phyloP scores from a whole-genome alignment of 768 basidiomycete species.

The Sporobolomyces roseus region DNA sequence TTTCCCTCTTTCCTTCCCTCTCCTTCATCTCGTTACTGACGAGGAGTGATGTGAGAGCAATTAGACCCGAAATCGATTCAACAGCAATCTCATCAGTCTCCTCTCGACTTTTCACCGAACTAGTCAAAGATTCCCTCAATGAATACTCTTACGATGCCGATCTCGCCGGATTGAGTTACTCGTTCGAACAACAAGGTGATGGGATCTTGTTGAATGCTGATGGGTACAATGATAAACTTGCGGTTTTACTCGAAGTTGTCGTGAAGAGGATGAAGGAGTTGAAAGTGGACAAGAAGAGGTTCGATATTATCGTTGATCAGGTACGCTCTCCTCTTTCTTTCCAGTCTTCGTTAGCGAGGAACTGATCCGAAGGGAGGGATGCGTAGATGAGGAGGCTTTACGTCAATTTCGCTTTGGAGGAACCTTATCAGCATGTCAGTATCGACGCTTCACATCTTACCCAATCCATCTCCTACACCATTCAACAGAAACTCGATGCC shows the following conservation, averaged over 20 bases:
- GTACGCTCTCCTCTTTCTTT: conserved; percentile 49
- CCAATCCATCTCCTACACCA: conserved; percentile 67
- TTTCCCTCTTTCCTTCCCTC: conserved; percentile 3
- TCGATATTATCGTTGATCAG: conserved; percentile 79
- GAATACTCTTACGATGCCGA: conserved; percentile 92
- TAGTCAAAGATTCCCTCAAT: conserved; percentile 80
- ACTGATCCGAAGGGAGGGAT: neutral
- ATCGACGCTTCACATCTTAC: conserved; percentile 70
- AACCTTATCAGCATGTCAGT: conserved; percentile 74
- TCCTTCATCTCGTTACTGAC: neutral
- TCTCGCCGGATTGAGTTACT: conserved; percentile 79
- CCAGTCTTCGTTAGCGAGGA: conserved; percentile 19
- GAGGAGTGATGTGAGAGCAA: neutral
- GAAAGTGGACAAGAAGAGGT: conserved; percentile 64
- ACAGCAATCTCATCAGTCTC: conserved; percentile 68
- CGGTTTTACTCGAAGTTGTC: conserved; percentile 67
- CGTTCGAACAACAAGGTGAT: conserved; percentile 60
- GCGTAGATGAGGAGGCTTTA: conserved; percentile 67
- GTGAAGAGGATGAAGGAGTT: conserved; percentile 65
- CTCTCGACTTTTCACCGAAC: conserved; percentile 72
- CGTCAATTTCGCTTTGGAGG: conserved; percentile 80
- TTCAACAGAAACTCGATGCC: conserved; percentile 70
- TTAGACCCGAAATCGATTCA: conserved; percentile 50
- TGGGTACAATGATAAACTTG: conserved; percentile 88
- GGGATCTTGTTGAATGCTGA: conserved; percentile 65